A percentile compares a stretch with the other conserved stretches of the same genome.
Conservation (phyloP, 192 early-diverging fungal genomes). For the Podila clonocystis region DNA sequence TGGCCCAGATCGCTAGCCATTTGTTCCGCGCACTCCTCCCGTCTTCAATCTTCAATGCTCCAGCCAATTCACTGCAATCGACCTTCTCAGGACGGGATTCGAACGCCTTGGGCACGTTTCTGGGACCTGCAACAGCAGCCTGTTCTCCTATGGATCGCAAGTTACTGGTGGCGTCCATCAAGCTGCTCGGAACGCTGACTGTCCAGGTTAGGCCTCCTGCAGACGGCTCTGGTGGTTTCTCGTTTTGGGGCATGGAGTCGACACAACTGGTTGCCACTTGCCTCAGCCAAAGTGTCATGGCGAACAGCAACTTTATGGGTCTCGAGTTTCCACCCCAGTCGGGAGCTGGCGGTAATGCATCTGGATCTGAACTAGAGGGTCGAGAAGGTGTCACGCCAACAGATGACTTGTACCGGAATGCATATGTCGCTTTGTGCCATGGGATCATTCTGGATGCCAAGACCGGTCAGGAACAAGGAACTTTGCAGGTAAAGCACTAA, state of each 20-base stretch:
- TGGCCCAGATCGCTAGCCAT: conserved; percentile 16
- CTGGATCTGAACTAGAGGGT: not conserved
- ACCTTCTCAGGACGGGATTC: conserved; percentile 1
- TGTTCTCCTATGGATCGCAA: conserved; percentile 34
- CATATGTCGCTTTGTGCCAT: conserved; percentile 30
- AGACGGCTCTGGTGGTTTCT: not conserved
- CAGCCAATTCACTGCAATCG: not conserved
- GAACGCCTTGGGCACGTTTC: conserved; percentile 15
- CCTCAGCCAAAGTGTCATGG: conserved; percentile 25
- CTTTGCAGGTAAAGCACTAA: conserved; percentile 5
- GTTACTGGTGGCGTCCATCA: conserved; percentile 18
- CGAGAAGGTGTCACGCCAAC: conserved; percentile 30
- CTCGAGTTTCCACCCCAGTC: conserved; percentile 5
- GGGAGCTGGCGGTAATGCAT: not conserved
- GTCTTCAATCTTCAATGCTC: conserved; percentile 5
- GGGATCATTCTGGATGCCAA: conserved; percentile 24
- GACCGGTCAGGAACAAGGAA: conserved; percentile 6
- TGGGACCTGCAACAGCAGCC: conserved; percentile 25
- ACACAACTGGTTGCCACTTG: conserved; percentile 15
- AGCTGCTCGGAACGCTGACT: conserved; percentile 10
- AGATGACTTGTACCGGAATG: conserved; percentile 30
- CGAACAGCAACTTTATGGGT: conserved; percentile 26
- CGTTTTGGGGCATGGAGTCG: conserved; percentile 37
- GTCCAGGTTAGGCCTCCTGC: conserved; percentile 29
- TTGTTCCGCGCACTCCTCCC: conserved; percentile 30